Evolutionary conservation across 1,139 yeast genomes (phyloP), one percentile per base, ranked within the genome.

Genomic region (Trichomonascaceae sp.): DNA sequence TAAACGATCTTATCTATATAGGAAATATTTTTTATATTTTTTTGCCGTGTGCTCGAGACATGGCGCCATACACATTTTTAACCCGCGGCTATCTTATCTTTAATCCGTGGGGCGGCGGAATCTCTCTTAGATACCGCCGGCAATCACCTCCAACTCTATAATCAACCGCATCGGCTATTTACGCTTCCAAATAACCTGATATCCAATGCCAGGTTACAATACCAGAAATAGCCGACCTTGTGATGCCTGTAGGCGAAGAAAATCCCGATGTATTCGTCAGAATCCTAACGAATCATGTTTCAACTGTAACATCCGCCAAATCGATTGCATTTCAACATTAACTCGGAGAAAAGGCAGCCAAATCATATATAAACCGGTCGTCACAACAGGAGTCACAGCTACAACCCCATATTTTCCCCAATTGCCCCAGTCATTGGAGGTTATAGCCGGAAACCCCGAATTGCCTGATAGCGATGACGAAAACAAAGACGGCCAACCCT

Each of bases 391-490:
- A 2, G 13, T 44, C 27, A 27, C 30, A 2, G 27, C 46, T 3
- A n/a, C 30, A 44, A 45, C 30, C n/a, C 32, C 30, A 17, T n/a
- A 22, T 19, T 32, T 45, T 17, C 8, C 18, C 8, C 48, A 27
- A 4, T 24, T 32, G 38, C 48, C 48, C 2, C 48, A 45, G 4
- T 24, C 36, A 9, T 45, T 45, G 36, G 48, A 45, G 36, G 48
- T 45, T 9, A 17, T 32, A 15, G 48, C 48, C 19, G 48, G 48
- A 13, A 32, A 32, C 22, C 48, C 48, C 6, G 36, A 24, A 19
- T 17, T 32, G 22, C 30, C 48, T 8, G 48, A 45, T 24, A 45
- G 48, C 48, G 48, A 45, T 24, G 48, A 45, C 36, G 48, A 45
- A 20, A 32, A 45, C 18, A 45, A 13, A 17, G 48, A 45, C 2